Conservation (phyloP, 805 yeast genomes). For the Pichia occidentalis region DNA sequence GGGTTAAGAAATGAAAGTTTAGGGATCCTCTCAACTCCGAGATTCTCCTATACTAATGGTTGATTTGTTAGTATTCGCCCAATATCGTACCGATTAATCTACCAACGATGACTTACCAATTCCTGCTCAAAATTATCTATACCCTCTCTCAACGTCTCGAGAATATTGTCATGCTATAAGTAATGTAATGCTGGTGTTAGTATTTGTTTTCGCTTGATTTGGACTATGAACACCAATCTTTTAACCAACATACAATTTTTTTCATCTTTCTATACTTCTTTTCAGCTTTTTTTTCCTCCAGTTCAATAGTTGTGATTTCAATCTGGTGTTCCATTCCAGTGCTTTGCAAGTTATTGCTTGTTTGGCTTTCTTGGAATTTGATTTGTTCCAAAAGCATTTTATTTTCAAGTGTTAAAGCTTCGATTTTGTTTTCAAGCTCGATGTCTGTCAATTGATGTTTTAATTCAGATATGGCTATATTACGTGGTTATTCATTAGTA, state of each 20-base stretch:
- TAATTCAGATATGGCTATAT: constrained; percentile 5
- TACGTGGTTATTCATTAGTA: background rate
- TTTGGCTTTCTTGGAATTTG: background rate
- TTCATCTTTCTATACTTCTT: constrained; percentile 2
- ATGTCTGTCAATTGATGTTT: constrained; percentile 2
- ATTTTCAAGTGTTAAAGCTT: background rate
- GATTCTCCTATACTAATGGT: background rate
- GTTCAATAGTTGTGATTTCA: no score
- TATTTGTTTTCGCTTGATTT: background rate
- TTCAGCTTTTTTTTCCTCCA: no score
- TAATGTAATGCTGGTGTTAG: constrained; percentile 1
- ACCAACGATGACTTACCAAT: constrained; percentile 10
- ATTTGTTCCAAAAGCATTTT: background rate
- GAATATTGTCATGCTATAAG: constrained; percentile 10
- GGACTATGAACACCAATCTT: no score
- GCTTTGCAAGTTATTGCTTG: no score
- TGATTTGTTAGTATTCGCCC: constrained; percentile 1
- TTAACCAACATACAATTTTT: constrained; percentile 6
- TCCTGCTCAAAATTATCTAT: constrained; percentile 13
- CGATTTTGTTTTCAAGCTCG: background rate
- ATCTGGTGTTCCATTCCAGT: no score
- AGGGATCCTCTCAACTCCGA: constrained; percentile 12
- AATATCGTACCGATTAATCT: no score
- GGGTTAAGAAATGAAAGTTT: constrained; percentile 34
- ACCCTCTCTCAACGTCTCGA: constrained; percentile 11